Base-by-base conservation (phyloP, 1,139 yeast genomes). In the Sugiyamaella neomexicana region DNA sequence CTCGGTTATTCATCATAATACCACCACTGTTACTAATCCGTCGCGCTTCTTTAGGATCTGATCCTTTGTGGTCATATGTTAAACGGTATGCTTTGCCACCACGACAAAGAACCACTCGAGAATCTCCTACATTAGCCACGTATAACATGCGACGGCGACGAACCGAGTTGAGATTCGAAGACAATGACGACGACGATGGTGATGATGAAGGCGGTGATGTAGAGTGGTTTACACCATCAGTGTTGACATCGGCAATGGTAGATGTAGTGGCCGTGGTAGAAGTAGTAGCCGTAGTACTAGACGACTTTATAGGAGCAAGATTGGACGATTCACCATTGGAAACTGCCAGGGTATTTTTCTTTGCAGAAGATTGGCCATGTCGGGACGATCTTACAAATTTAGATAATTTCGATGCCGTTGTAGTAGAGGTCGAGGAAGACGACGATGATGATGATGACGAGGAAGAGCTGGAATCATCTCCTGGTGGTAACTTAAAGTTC, bases 71-170 rank as follows among this genome's bases (percentile, higher is more conserved):
- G 68, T 93, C 99, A 68, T 93, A 91, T 0, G 96, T 82, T 45
- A 93, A 75, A 52, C 99, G 76, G 60, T 83, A 79, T 1, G 97
- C 89, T 58, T 76, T 75, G 1, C 93, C 95, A 20, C 75, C 75
- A 52, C 97, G 81, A 65, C 80, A 85, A 50, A 93, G 74, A 1
- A 93, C 88, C 34, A 91, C 81, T 59, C 98, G 78, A 62, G 95
- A 85, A 68, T 93, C 99, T 2, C 99, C 99, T 4, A 89, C 99
- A 65, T 93, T 93, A 10, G 97, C 96, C 0, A 97, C 91, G 64
- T 90, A 90, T 32, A 93, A 76, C 82, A 88, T 82, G 62, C 97
- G 68, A 7, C 55, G 50, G 8, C 58, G 58, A 34, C 40, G 36
- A 4, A 38, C n/a, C 5, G 41, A 4, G 4, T 40, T 32, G 31